A percentile compares a stretch with the other conserved stretches of the same genome.
Evolutionary conservation across 2,329 filamentous ascomycete genomes (phyloP).

Genomic region (Aspergillus fischeri): DNA sequence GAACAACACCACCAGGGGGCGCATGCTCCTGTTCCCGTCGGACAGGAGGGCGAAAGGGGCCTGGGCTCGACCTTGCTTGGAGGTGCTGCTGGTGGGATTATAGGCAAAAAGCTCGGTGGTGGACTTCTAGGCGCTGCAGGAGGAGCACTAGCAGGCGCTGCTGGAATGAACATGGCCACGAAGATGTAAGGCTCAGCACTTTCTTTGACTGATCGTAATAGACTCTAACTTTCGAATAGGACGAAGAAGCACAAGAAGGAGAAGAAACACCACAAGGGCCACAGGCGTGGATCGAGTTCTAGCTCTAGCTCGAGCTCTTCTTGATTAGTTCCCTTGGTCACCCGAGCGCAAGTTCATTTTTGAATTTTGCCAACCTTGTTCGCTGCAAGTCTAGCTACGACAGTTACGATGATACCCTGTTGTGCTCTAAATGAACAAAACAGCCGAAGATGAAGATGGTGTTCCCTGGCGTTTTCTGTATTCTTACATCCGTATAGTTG

Average conservation of each 20-base stretch:
- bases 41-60: constrained; percentile 30
- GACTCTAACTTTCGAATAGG: constrained; percentile 12
- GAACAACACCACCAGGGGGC: constrained; percentile 16
- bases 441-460: not conserved
- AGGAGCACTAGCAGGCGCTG: constrained; percentile 31
- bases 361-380: not conserved
- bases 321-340: not conserved
- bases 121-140: constrained; percentile 30
- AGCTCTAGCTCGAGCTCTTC: constrained; percentile 10
- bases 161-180: constrained; percentile 26
- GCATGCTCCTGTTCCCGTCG: constrained; percentile 14
- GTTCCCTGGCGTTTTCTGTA: not conserved
- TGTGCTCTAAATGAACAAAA: not conserved
- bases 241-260: constrained; percentile 24
- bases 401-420: not conserved
- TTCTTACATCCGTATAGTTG: not conserved
- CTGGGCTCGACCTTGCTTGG: constrained; percentile 36
- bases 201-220: not conserved
- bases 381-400: not conserved
- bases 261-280: constrained; percentile 21
- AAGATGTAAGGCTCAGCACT: constrained; percentile 24
- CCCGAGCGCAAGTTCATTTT: not conserved
- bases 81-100: constrained; percentile 33
- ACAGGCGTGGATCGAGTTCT: constrained; percentile 11
- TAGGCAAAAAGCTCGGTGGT: constrained; percentile 34